Evolutionary conservation across 139 green algal species (phyloP).

Genomic region (Asterochloris sp.): DNA sequence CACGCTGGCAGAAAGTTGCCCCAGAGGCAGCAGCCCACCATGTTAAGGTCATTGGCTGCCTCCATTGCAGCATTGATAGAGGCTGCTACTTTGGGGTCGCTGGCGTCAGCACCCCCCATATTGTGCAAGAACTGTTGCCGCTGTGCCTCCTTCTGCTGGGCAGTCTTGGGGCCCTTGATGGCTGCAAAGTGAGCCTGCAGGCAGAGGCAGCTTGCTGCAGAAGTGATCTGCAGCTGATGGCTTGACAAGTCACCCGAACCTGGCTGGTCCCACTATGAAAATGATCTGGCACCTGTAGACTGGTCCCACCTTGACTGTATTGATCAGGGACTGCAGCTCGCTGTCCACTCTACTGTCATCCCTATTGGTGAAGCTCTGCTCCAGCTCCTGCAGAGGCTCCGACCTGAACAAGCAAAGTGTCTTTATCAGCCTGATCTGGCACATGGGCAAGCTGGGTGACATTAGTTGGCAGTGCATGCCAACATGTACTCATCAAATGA

Average conservation of each 20-base stretch:
- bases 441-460: background rate
- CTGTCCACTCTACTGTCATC: slow-evolving; percentile 28
- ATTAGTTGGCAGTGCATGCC: background rate
- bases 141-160: slow-evolving; percentile 19
- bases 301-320: slow-evolving; percentile 52
- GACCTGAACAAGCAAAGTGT: slow-evolving; percentile 31
- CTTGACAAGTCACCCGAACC: background rate
- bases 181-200: slow-evolving; percentile 36
- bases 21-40: slow-evolving; percentile 19
- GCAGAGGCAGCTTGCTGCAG: too few relatives aligned
- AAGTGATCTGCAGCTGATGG: background rate
- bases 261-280: background rate
- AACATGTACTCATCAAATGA: too few relatives aligned
- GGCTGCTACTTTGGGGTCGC: background rate
- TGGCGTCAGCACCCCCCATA: background rate
- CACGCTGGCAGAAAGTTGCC: background rate
- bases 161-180: slow-evolving; percentile 13
- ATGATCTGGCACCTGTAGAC: slow-evolving; percentile 13
- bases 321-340: slow-evolving; percentile 68
- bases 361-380: slow-evolving; percentile 15
- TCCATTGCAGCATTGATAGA: slow-evolving; percentile 26
- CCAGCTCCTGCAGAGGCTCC: slow-evolving; percentile 49
- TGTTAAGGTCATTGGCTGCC: slow-evolving; percentile 28
- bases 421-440: background rate
- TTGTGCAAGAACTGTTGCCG: slow-evolving; percentile 25